Evolutionary conservation across 805 yeast species (phyloP).

Genomic region (Tetrapisispora nanseiensis): DNA sequence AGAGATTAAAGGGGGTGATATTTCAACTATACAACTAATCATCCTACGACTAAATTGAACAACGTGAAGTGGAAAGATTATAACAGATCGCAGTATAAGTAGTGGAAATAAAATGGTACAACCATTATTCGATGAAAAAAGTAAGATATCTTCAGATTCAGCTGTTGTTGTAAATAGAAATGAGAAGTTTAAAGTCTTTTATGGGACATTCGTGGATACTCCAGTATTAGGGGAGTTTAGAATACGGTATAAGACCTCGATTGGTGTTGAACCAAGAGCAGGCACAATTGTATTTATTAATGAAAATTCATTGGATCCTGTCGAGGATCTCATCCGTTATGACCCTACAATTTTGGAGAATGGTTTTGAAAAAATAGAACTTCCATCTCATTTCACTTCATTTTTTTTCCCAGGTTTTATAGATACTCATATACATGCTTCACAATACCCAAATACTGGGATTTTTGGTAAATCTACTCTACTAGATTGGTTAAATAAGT

Average conservation of each 20-base stretch:
- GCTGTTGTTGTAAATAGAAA: too few relatives aligned
- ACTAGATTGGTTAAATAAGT: slow-evolving; percentile 78
- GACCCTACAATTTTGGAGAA: slow-evolving; percentile 9
- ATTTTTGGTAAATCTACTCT: slow-evolving; percentile 79
- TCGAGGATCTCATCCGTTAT: slow-evolving; percentile 20
- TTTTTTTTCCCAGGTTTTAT: slow-evolving; percentile 79
- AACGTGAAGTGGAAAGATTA: too few relatives aligned
- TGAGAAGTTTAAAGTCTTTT: slow-evolving; percentile 31
- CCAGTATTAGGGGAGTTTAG: slow-evolving; percentile 51
- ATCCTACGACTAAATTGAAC: too few relatives aligned
- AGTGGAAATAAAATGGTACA: slow-evolving; percentile 2
- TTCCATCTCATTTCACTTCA: not conserved
- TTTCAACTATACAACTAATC: too few relatives aligned
- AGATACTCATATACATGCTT: slow-evolving; percentile 79
- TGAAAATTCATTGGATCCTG: slow-evolving; percentile 18
- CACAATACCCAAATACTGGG: slow-evolving; percentile 75
- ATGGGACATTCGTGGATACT: slow-evolving; percentile 68
- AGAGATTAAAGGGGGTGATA: too few relatives aligned
- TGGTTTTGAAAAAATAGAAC: slow-evolving; percentile 20
- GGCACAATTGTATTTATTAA: slow-evolving; percentile 38
- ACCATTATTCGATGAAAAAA: not conserved
- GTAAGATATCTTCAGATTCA: not conserved
- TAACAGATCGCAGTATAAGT: too few relatives aligned
- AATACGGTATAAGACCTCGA: slow-evolving; percentile 42
- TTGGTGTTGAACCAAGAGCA: slow-evolving; percentile 42